These are phyloP conservation scores for Talaromyces amestolkiae DNA, from an alignment of 2,329 filamentous ascomycete genomes.

Conservation along the genomic window DNA sequence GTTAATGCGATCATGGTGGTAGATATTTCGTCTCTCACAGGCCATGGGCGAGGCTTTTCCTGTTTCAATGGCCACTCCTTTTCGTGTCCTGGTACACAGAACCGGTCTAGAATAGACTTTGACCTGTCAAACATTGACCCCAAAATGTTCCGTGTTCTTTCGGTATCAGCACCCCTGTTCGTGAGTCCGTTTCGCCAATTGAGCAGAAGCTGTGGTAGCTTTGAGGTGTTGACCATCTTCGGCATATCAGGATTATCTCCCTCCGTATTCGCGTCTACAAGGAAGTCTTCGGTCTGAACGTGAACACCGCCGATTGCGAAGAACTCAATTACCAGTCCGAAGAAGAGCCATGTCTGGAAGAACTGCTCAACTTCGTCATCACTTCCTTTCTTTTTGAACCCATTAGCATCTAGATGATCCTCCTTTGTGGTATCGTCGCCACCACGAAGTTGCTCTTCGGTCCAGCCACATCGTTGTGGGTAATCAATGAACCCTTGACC, in stretches of 20 bases:
- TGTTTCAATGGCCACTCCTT: neutral
- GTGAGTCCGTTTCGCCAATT: neutral
- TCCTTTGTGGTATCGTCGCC: conserved; percentile 14
- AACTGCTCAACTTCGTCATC: conserved; percentile 21
- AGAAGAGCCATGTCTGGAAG: conserved; percentile 28
- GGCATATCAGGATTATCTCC: conserved; percentile 4
- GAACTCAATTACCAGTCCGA: conserved; percentile 24
- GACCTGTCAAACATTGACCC: conserved; percentile 15
- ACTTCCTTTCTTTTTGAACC: conserved; percentile 10
- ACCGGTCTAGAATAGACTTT: conserved; percentile 16
- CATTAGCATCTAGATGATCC: conserved; percentile 15
- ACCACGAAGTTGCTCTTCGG: conserved; percentile 19
- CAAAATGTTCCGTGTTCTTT: neutral
- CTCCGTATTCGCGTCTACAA: neutral
- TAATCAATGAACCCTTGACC: conserved; percentile 14
- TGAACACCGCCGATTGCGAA: conserved; percentile 13
- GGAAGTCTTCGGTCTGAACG: conserved; percentile 18
- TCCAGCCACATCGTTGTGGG: conserved; percentile 18
- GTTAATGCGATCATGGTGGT: conserved; percentile 20
- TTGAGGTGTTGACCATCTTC: conserved; percentile 13
- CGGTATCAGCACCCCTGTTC: neutral
- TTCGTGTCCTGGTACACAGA: conserved; percentile 11
- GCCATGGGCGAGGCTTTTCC: conserved; percentile 18
- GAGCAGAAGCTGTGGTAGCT: neutral
- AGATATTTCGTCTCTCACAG: conserved; percentile 21